These are phyloP conservation scores for Onygenales sp. DNA, from an alignment of 2,329 filamentous ascomycete species.

Conservation along the genomic window DNA sequence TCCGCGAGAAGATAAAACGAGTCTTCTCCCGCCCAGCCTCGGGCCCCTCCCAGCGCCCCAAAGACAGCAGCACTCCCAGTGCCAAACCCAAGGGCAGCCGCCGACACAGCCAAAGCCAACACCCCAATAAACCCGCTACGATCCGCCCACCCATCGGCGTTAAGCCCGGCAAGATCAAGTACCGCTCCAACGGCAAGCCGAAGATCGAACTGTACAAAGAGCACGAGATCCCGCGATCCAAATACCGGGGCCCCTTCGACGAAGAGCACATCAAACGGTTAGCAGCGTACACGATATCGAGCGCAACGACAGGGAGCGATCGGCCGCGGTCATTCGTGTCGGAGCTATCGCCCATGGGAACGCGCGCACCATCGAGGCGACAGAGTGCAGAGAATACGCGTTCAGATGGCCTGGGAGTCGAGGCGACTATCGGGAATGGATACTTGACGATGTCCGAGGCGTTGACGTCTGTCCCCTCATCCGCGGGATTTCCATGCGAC, in stretches of 20 bases:
- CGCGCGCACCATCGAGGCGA: conserved; percentile 5
- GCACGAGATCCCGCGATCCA: conserved; percentile 38
- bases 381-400: not conserved
- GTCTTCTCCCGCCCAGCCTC: conserved; percentile 10
- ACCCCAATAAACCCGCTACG: not conserved
- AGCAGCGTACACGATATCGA: conserved; percentile 34
- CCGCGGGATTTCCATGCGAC: no score
- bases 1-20: conserved; percentile 13
- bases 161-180: conserved; percentile 3
- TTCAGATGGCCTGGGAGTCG: no score
- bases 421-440: no score
- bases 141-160: not conserved
- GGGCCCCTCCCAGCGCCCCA: not conserved
- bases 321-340: conserved; percentile 26
- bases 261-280: conserved; percentile 34
- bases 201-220: conserved; percentile 41
- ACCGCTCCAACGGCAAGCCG: conserved; percentile 19
- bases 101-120: not conserved
- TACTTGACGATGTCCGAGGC: no score
- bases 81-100: not conserved
- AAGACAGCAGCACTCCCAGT: not conserved
- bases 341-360: conserved; percentile 27
- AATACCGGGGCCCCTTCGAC: conserved; percentile 40
- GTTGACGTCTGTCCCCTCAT: no score
- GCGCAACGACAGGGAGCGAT: conserved; percentile 22